Percentiles rank a stretch among this genome's conserved stretches.
These are phyloP conservation scores for Bromus sterilis DNA, from an alignment of 176 grass and related monocot species.

Conservation along the genomic window DNA sequence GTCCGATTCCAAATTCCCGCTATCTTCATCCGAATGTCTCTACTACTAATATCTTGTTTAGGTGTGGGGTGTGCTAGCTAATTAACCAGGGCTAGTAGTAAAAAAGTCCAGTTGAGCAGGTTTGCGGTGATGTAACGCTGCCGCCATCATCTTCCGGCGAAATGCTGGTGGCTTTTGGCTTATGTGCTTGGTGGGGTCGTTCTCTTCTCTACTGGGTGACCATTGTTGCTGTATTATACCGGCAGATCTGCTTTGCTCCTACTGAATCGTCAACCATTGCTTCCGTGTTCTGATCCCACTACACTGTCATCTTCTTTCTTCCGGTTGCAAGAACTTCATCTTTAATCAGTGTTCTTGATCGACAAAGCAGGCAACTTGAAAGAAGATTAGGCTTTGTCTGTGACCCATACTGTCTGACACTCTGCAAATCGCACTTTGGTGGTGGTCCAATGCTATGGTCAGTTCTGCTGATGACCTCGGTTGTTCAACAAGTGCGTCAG, in stretches of 20 bases:
- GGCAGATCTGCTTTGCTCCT: neutral
- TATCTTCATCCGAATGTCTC: neutral
- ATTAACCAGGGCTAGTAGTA: neutral
- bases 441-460: neutral
- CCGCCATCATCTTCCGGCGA: neutral
- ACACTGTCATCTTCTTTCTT: too few relatives aligned
- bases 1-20: constrained; percentile 19
- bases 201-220: neutral
- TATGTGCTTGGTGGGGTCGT: neutral
- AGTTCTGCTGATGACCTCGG: neutral
- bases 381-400: too few relatives aligned
- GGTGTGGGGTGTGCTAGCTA: neutral
- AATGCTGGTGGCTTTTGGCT: constrained; percentile 11
- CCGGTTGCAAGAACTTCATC: neutral
- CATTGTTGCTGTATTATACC: neutral
- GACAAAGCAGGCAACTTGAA: too few relatives aligned
- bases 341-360: neutral
- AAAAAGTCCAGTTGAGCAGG: neutral
- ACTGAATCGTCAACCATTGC: neutral
- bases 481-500: neutral
- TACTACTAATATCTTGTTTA: constrained; percentile 10
- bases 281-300: neutral
- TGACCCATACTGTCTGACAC: neutral
- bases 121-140: neutral
- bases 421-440: neutral